Base-by-base conservation (phyloP, 176 grass and related monocot genomes). In the Carex pumila region DNA sequence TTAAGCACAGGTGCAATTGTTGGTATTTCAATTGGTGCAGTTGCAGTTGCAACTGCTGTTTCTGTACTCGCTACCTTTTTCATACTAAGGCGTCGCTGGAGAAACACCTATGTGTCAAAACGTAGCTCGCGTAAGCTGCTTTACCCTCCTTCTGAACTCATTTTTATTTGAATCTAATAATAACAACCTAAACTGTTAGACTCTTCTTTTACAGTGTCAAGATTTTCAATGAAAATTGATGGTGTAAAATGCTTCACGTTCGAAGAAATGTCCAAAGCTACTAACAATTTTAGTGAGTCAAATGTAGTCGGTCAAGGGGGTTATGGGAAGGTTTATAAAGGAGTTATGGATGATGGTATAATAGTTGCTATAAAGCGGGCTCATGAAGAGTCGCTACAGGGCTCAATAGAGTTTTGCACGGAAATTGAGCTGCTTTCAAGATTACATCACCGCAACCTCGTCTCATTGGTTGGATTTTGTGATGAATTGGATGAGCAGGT, bases 401-500 rank as follows among this genome's bases (percentile, higher is more conserved):
- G 96, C 80, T 95, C 96, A 63, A 93, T 85, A 50, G 96, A 98
- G 80, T 98, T 98, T 68, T 95, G 81, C 70, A 95, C 92, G 4
- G 95, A 98, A 86, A 95, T 98, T 79, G 95, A 98, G 49, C 17
- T 98, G 62, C 22, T 98, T 61, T 98, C 95, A 83, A 90, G 95
- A 88, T 86, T 98, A 65, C 95, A 98, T 90, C 95, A 95, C 65
- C 89, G 95, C 61, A 98, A 98, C 80, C 91, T 98, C 34, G 92
- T 98, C 85, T 95, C 95, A 80, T 85, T 98, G 47, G 67, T 95
- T 73, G 95, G 92, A 65, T 98, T 90, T 86, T 98, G 92, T 86
- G 89, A 98, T 80, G 92, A 98, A 90, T 19, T 88, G 76, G 89
- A 91, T 59, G 95, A 98, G 79, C 95, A 98, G 92, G 95, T 98